Percentiles rank a stretch among this genome's conserved stretches.
Evolutionary conservation across 129 eudicot species (phyloP).

Genomic region (Calendula officinalis): DNA sequence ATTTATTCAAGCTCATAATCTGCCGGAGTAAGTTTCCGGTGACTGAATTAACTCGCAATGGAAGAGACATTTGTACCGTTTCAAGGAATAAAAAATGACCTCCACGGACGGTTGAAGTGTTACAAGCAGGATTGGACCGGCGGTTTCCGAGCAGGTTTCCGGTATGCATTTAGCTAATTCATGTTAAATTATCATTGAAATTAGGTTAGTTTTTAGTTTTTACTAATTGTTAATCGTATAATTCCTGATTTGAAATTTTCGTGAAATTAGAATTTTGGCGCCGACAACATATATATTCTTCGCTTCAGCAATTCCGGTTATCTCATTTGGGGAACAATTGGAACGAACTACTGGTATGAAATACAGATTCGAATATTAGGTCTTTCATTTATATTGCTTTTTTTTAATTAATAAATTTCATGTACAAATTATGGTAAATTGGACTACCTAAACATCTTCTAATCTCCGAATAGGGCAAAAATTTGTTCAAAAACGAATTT

Average conservation of each 20-base stretch:
- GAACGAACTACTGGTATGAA: slow-evolving; percentile 76
- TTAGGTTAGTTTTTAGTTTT: neutral
- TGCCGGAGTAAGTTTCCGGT: neutral
- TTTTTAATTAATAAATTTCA: neutral
- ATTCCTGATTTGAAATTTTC: neutral
- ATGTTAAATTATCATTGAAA: neutral
- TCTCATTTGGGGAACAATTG: slow-evolving; percentile 92
- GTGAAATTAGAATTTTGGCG: slow-evolving; percentile 71
- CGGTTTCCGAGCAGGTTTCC: slow-evolving; percentile 86
- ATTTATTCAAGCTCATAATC: neutral
- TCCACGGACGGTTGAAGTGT: slow-evolving; percentile 64
- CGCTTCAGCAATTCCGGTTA: slow-evolving; percentile 94
- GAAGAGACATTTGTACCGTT: slow-evolving; percentile 95
- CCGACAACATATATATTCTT: slow-evolving; percentile 95
- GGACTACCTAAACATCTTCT: too few species aligned
- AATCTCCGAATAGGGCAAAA: too few species aligned
- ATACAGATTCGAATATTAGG: neutral
- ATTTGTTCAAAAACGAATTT: too few species aligned
- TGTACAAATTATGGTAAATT: too few species aligned
- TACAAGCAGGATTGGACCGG: slow-evolving; percentile 98
- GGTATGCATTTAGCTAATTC: slow-evolving; percentile 37
- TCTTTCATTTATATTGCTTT: neutral
- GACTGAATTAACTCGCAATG: slow-evolving; percentile 33
- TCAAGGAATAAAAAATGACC: slow-evolving; percentile 88
- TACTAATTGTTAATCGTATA: neutral